A percentile compares a stretch with the other conserved stretches of the same genome.
Conservation (phyloP, 208 protist species). For the Leishmania guyanensis region DNA sequence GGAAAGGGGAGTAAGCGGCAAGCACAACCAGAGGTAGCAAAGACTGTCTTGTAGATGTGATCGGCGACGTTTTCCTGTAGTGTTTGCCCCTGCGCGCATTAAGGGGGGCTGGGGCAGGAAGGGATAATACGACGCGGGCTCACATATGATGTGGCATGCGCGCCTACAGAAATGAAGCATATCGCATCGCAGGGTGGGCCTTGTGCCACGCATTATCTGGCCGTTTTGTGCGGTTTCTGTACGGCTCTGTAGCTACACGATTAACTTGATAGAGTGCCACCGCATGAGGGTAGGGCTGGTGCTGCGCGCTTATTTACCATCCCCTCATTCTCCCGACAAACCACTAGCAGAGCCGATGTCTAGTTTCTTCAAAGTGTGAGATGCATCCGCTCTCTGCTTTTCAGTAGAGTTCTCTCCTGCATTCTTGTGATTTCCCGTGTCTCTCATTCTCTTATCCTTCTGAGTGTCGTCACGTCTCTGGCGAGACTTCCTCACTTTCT, state of each 20-base stretch:
- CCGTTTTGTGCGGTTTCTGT: neutral
- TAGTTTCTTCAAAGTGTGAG: too few relatives aligned
- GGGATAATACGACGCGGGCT: neutral
- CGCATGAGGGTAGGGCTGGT: neutral
- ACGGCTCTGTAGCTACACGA: neutral
- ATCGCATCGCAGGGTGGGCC: neutral
- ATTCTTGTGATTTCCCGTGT: neutral
- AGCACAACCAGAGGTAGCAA: neutral
- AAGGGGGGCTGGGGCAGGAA: too few relatives aligned
- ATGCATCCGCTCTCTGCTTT: neutral
- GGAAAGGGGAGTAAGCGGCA: neutral
- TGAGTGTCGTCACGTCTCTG: neutral
- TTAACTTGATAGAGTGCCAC: neutral
- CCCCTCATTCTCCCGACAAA: neutral
- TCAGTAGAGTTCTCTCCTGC: constrained; percentile 1
- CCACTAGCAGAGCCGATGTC: neutral
- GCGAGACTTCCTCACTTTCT: too few relatives aligned
- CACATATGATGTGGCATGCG: neutral
- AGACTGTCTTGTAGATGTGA: neutral
- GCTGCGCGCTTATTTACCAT: neutral
- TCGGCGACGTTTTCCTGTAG: neutral
- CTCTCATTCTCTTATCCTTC: neutral
- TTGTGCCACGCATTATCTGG: neutral
- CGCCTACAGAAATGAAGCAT: neutral
- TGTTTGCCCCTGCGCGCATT: neutral